Evolutionary conservation across 768 basidiomycete species (phyloP).

Genomic region (Kondoa malvinella): DNA sequence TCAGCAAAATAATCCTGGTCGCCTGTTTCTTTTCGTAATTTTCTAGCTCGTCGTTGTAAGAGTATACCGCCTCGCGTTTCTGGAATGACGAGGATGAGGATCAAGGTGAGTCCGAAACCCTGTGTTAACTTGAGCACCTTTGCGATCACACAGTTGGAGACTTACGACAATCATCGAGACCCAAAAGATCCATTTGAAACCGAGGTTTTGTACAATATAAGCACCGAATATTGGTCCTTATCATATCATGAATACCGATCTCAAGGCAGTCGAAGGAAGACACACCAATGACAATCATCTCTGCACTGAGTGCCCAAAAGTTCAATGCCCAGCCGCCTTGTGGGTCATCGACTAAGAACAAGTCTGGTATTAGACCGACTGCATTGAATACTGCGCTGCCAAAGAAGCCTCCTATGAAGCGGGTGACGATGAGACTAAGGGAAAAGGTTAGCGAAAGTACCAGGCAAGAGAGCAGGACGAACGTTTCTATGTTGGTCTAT

Average conservation of each 20-base stretch:
- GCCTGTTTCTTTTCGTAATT: conserved; percentile 9
- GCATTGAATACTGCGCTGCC: conserved; percentile 17
- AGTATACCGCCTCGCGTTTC: conserved; percentile 16
- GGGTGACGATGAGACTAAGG: conserved; percentile 6
- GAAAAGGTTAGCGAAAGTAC: too few relatives aligned
- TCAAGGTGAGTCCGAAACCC: conserved; percentile 9
- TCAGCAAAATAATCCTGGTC: conserved; percentile 7
- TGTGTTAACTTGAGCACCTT: neutral
- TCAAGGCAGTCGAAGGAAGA: neutral
- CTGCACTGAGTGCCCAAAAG: conserved; percentile 16
- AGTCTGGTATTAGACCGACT: conserved; percentile 4
- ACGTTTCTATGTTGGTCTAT: neutral
- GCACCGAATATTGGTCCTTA: conserved; percentile 9
- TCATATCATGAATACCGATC: neutral
- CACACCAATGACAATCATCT: conserved; percentile 9
- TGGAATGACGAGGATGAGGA: conserved; percentile 10
- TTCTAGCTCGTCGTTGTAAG: conserved; percentile 9
- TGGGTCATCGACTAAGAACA: neutral
- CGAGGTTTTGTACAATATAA: conserved; percentile 9
- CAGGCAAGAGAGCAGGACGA: too few relatives aligned
- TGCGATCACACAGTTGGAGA: neutral
- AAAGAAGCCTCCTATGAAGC: conserved; percentile 17
- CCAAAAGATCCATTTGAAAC: conserved; percentile 6
- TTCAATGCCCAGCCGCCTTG: conserved; percentile 16
- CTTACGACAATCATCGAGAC: neutral